Conservation (phyloP, 805 yeast species). For the Isabelozyma gotoi region DNA sequence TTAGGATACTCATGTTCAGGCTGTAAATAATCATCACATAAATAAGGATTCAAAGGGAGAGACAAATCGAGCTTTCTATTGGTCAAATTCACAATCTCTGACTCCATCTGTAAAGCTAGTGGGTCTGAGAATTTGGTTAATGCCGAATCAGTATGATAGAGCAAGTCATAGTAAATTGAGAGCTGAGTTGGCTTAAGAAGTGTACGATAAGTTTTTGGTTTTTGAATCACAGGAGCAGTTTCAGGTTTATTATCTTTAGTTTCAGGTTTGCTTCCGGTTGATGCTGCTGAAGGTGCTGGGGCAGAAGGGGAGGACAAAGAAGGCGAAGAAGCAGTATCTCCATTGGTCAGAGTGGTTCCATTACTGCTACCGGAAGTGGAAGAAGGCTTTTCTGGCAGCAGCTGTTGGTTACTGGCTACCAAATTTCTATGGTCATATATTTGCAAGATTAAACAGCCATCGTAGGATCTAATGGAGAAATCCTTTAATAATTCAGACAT, state of each 20-base stretch:
- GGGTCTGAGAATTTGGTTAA: slow-evolving; percentile 77
- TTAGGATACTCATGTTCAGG: slow-evolving; percentile 52
- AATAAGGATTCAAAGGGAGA: slow-evolving; percentile 71
- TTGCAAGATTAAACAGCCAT: slow-evolving; percentile 84
- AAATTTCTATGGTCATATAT: slow-evolving; percentile 80
- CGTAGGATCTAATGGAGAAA: slow-evolving; percentile 79
- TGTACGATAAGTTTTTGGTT: slow-evolving; percentile 76
- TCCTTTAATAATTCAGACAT: slow-evolving; percentile 87
- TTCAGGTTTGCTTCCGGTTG: slow-evolving; percentile 3
- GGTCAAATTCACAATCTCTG: slow-evolving; percentile 80
- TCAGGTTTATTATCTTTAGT: slow-evolving; percentile 5
- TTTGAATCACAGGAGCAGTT: slow-evolving; percentile 11
- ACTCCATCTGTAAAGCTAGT: slow-evolving; percentile 77
- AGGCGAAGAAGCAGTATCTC: slow-evolving; percentile 5
- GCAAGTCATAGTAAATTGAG: slow-evolving; percentile 79
- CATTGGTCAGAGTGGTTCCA: background rate
- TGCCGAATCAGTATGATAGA: slow-evolving; percentile 76
- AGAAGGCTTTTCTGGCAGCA: background rate
- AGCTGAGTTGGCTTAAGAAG: slow-evolving; percentile 77
- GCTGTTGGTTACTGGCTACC: slow-evolving; percentile 13
- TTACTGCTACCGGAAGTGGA: background rate
- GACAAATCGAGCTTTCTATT: slow-evolving; percentile 74
- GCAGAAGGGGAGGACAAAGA: too few species aligned
- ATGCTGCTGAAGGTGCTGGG: background rate
- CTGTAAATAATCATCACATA: slow-evolving; percentile 42